Conservation (phyloP, 345 rosid genomes). For the Raphanus sativus region DNA sequence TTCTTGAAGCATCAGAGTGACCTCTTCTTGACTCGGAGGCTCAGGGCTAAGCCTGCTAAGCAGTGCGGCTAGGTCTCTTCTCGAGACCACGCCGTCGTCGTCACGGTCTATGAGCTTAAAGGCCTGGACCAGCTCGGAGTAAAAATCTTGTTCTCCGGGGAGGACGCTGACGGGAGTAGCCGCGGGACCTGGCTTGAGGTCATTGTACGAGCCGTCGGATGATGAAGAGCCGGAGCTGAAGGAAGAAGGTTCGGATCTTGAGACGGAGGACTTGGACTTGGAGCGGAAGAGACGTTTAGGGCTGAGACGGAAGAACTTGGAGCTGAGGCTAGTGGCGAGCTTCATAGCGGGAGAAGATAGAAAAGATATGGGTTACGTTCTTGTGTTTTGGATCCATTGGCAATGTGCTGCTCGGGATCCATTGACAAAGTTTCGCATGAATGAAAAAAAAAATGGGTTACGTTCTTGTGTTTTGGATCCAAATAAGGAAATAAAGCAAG, state of each 20-base stretch:
- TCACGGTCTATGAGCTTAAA: conserved; percentile 57
- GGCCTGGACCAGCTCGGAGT: conserved; percentile 49
- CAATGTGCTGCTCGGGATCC: no score
- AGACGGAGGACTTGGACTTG: conserved; percentile 43
- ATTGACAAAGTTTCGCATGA: no score
- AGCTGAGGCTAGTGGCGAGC: conserved; percentile 39
- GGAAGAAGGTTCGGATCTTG: conserved; percentile 65
- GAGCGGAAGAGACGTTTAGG: conserved; percentile 66
- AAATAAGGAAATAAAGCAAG: no score
- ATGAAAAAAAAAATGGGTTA: no score
- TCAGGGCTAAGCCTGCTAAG: conserved; percentile 54
- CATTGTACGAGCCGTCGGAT: conserved; percentile 32
- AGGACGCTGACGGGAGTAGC: conserved; percentile 75
- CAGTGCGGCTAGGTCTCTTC: conserved; percentile 59
- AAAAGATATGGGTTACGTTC: conserved; percentile 38
- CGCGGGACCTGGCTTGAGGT: conserved; percentile 20
- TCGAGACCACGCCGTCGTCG: conserved; percentile 57
- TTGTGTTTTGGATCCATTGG: no score
- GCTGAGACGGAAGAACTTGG: conserved; percentile 46
- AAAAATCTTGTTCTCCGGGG: conserved; percentile 38
- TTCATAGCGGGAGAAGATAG: conserved; percentile 39
- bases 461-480: no score
- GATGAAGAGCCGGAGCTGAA: conserved; percentile 48
- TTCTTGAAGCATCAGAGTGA: conserved; percentile 59
- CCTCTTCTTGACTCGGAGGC: conserved; percentile 61